These are phyloP conservation scores for Triticum monococcum DNA, from an alignment of 176 grass and related monocot genomes.

Conservation along the genomic window DNA sequence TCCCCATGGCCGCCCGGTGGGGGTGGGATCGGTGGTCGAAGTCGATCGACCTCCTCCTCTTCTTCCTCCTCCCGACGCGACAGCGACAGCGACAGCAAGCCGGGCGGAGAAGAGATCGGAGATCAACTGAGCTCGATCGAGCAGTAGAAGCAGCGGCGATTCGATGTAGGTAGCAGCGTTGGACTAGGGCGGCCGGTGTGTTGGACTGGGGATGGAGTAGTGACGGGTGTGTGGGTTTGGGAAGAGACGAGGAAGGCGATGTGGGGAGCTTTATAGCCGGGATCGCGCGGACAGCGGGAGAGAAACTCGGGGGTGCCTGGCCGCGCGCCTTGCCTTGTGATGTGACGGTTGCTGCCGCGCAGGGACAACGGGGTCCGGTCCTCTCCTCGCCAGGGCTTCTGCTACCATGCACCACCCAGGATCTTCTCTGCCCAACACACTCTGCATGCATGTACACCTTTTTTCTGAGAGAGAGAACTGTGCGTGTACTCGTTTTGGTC, in stretches of 20 bases:
- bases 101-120: not conserved
- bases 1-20: conserved; percentile 51
- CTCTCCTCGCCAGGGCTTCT: not conserved
- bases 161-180: not conserved
- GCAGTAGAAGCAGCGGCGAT: not conserved
- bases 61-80: not conserved
- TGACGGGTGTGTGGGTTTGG: conserved; percentile 26
- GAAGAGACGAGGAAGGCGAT: conserved; percentile 50
- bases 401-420: conserved; percentile 28
- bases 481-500: too few species aligned
- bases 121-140: not conserved
- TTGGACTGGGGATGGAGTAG: not conserved
- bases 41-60: not conserved
- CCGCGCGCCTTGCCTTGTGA: conserved; percentile 22
- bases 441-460: too few species aligned
- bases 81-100: not conserved
- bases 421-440: conserved; percentile 34
- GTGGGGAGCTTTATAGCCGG: conserved; percentile 62
- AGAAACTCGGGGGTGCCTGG: conserved; percentile 35
- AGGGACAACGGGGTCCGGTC: conserved; percentile 18
- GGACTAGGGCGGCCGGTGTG: not conserved
- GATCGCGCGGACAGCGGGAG: conserved; percentile 39
- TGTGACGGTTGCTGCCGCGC: conserved; percentile 33
- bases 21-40: not conserved
- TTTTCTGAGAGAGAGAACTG: too few species aligned